Evolutionary conservation across 2,329 filamentous ascomycete species (phyloP).

Genomic region (Alternaria ventricosa): DNA sequence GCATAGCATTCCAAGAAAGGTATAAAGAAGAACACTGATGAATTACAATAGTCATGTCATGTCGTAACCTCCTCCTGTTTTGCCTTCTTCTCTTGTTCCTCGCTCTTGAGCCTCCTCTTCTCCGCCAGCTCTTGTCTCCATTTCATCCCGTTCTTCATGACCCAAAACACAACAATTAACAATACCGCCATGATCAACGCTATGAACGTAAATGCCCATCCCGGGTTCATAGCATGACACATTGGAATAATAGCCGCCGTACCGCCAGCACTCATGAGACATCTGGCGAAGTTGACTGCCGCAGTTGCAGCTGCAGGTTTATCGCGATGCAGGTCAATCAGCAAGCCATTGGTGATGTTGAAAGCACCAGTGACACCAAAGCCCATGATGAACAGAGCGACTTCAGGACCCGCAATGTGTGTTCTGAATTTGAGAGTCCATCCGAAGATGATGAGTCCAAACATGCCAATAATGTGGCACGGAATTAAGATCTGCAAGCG

Average conservation of each 20-base stretch:
- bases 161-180: constrained; percentile 34
- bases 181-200: constrained; percentile 36
- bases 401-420: constrained; percentile 50
- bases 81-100: background rate
- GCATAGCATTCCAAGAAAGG: background rate
- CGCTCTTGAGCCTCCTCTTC: constrained; percentile 17
- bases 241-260: constrained; percentile 51
- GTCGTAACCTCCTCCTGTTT: background rate
- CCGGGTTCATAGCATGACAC: constrained; percentile 52
- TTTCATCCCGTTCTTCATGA: constrained; percentile 40
- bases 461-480: constrained; percentile 40
- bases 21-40: background rate
- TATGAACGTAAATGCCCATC: constrained; percentile 56
- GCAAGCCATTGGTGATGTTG: constrained; percentile 54
- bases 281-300: constrained; percentile 47
- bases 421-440: constrained; percentile 50
- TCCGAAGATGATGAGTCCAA: constrained; percentile 49
- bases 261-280: constrained; percentile 46
- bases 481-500: constrained; percentile 51
- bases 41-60: background rate
- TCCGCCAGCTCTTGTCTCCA: constrained; percentile 37
- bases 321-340: constrained; percentile 52
- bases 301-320: constrained; percentile 52
- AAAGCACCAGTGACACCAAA: constrained; percentile 62
- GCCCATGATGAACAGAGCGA: constrained; percentile 62